These are phyloP conservation scores for Aspergillus udagawae DNA, from an alignment of 2,329 filamentous ascomycete genomes.

Conservation along the genomic window DNA sequence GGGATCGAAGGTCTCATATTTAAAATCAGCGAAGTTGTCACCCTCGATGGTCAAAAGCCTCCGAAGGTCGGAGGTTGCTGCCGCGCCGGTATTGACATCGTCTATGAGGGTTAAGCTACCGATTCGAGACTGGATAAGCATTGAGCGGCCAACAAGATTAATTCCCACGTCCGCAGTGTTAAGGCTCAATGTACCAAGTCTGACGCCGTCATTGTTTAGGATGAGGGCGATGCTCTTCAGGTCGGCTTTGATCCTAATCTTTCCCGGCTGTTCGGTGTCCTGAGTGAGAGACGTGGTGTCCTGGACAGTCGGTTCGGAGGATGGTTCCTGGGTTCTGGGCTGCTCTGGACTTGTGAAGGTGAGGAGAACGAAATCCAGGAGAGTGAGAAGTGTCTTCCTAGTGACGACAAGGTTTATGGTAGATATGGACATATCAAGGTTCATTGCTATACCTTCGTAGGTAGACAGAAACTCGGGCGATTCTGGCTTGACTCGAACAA, in stretches of 20 bases:
- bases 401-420: slow-evolving; percentile 97
- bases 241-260: slow-evolving; percentile 89
- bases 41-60: slow-evolving; percentile 93
- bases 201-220: slow-evolving; percentile 94
- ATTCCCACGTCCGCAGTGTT: slow-evolving; percentile 89
- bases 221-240: slow-evolving; percentile 91
- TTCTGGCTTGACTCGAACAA: slow-evolving; percentile 79
- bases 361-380: slow-evolving; percentile 88
- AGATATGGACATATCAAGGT: slow-evolving; percentile 84
- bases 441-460: slow-evolving; percentile 90
- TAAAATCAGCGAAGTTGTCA: slow-evolving; percentile 91
- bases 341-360: slow-evolving; percentile 73
- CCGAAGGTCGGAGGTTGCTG: slow-evolving; percentile 73
- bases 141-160: slow-evolving; percentile 77
- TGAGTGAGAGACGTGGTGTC: slow-evolving; percentile 24
- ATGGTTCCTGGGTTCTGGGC: slow-evolving; percentile 33
- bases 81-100: slow-evolving; percentile 87
- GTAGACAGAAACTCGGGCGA: slow-evolving; percentile 91
- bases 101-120: slow-evolving; percentile 87
- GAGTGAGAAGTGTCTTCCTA: slow-evolving; percentile 81
- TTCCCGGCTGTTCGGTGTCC: slow-evolving; percentile 51
- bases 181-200: slow-evolving; percentile 86
- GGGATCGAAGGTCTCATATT: slow-evolving; percentile 90
- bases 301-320: slow-evolving; percentile 27
- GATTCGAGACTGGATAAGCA: slow-evolving; percentile 81